Evolutionary conservation across 352 stramenopile species (phyloP).

Genomic region (Thraustotheca clavata): DNA sequence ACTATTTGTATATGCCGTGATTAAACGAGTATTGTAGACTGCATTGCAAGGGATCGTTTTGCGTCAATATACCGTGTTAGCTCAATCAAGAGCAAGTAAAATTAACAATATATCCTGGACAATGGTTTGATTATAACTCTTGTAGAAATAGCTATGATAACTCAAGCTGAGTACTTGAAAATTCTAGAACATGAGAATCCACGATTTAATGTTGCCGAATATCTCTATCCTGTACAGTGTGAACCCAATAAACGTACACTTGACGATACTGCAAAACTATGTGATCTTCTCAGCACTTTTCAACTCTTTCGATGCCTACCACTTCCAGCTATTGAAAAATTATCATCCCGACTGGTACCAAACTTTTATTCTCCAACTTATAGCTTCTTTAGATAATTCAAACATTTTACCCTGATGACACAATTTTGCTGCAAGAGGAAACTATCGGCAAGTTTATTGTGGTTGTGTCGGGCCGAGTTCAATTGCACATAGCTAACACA

Average conservation of each 20-base stretch:
- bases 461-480: background rate
- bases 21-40: background rate
- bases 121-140: background rate
- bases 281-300: background rate
- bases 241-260: background rate
- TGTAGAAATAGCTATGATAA: conserved; percentile 7
- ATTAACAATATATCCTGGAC: background rate
- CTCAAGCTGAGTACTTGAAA: background rate
- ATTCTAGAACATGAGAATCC: background rate
- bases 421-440: background rate
- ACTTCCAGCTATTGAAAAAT: background rate
- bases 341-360: background rate
- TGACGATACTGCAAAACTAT: background rate
- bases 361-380: background rate
- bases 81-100: conserved; percentile 13
- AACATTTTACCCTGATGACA: conserved; percentile 5
- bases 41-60: background rate
- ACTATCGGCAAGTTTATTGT: background rate
- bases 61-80: background rate
- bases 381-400: background rate
- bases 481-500: background rate
- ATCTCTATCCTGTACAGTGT: conserved; percentile 4
- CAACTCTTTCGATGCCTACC: background rate
- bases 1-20: too few species aligned
- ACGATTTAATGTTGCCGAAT: background rate